Evolutionary conservation across 2,329 filamentous ascomycete species (phyloP).

Genomic region (Endocalyx cinctus): DNA sequence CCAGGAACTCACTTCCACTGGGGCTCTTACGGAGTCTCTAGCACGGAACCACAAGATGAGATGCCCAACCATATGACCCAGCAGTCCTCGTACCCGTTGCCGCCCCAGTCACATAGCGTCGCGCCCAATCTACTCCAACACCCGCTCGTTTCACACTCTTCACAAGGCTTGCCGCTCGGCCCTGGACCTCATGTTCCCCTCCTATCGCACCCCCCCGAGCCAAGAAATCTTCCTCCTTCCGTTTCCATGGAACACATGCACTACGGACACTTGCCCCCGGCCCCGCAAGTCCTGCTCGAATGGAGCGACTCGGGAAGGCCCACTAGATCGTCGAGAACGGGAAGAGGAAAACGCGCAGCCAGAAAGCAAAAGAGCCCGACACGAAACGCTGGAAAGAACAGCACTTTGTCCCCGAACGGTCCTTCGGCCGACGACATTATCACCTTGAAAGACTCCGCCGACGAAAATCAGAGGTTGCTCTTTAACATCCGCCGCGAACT

Average conservation of each 20-base stretch:
- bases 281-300: too few relatives aligned
- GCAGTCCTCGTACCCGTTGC: conserved; percentile 14
- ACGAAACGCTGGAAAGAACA: conserved; percentile 29
- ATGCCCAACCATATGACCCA: conserved; percentile 23
- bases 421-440: conserved; percentile 24
- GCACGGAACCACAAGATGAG: conserved; percentile 21
- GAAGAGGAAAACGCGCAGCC: neutral
- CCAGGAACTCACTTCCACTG: conserved; percentile 29
- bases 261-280: neutral
- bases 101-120: conserved; percentile 10
- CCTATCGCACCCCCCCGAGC: conserved; percentile 14
- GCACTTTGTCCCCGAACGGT: neutral
- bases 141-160: conserved; percentile 5
- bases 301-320: neutral
- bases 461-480: conserved; percentile 44
- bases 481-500: conserved; percentile 45
- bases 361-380: conserved; percentile 13
- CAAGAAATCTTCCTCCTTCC: conserved; percentile 13
- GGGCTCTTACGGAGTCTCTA: conserved; percentile 33
- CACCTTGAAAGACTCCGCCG: conserved; percentile 39
- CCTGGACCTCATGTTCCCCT: conserved; percentile 15
- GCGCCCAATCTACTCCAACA: conserved; percentile 16
- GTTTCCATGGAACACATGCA: conserved; percentile 4
- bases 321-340: neutral
- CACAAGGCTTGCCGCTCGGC: too few relatives aligned